These are phyloP conservation scores for Calendula officinalis DNA, from an alignment of 129 eudicot genomes.

Conservation along the genomic window DNA sequence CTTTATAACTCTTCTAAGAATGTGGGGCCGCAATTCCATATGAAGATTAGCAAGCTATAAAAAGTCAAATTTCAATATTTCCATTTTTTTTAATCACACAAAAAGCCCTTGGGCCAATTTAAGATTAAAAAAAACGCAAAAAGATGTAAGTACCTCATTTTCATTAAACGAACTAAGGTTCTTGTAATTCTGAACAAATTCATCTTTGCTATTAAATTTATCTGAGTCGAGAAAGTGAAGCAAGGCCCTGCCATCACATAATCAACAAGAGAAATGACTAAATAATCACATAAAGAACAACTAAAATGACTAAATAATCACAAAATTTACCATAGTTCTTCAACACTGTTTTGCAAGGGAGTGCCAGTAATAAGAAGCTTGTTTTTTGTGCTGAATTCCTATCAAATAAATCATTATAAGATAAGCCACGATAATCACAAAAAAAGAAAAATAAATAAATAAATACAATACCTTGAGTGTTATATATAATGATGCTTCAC, in stretches of 20 bases:
- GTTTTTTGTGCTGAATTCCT: slow-evolving; percentile 99
- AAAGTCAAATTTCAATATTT: not conserved
- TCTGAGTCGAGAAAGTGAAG: slow-evolving; percentile 97
- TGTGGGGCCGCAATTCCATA: slow-evolving; percentile 96
- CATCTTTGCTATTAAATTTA: slow-evolving; percentile 89
- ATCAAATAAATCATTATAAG: slow-evolving; percentile 16
- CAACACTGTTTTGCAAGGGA: slow-evolving; percentile 97
- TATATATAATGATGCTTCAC: slow-evolving; percentile 93
- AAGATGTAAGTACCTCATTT: slow-evolving; percentile 52
- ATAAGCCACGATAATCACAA: slow-evolving; percentile 3
- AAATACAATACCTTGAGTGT: slow-evolving; percentile 60
- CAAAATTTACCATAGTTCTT: slow-evolving; percentile 87
- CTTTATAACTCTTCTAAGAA: slow-evolving; percentile 92
- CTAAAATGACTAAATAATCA: not conserved
- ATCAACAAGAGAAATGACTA: not conserved
- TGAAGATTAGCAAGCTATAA: slow-evolving; percentile 95
- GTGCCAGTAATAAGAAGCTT: slow-evolving; percentile 98
- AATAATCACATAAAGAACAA: slow-evolving; percentile 17
- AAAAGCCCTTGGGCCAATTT: not conserved
- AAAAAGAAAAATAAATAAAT: slow-evolving; percentile 6
- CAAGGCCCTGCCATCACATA: slow-evolving; percentile 69
- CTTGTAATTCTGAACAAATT: slow-evolving; percentile 91
- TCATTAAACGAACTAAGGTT: slow-evolving; percentile 94
- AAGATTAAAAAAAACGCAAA: not conserved
- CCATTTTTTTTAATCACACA: too few species aligned